Evolutionary conservation across 345 rosid species (phyloP), one percentile per base, ranked within the genome.

Genomic region (Nephelium lappaceum): DNA sequence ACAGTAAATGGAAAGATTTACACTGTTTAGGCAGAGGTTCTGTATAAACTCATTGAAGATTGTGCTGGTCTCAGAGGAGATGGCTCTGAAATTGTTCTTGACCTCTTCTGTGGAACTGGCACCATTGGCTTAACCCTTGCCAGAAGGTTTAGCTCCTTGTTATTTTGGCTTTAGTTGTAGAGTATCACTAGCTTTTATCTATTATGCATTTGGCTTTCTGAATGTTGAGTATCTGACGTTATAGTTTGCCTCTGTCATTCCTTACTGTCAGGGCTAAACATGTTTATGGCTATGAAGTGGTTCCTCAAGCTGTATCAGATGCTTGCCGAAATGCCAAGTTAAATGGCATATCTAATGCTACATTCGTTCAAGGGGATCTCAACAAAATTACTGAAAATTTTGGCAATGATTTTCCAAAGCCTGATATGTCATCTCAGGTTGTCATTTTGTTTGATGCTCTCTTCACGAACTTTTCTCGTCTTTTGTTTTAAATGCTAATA

Each of bases 71-170:
- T 93, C 23, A 89, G 86, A 84, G 97, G 92, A 79, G 97, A 93
- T 87, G 94, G 97, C 80, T 92, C 99, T 19, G 97, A 95, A 84
- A 86, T 91, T 71, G 93, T 95, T 76, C 95, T 95, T 36, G 99
- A 95, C 83, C 91, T 95, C 41, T 95, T 95, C 81, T 93, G 98
- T 83, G 99, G 99, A 72, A 93, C 98, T 51, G 99, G 99, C 60
- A 93, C 98, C 78, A 92, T 93, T 42, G 99, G 98, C 73, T 87
- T 93, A 49, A 90, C 99, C 31, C 95, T 95, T 87, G 96, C 99
- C 18, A 89, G 81, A 86, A 89, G 88, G 98, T 93, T 85, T 63
- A 42, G 76, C 69, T 70, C 66, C 10, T 67, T 3, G 8, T 74
- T 23, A 3, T 8, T 11, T 66, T 47, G 66, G 27, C 38, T 69